Evolutionary conservation across 768 basidiomycete genomes (phyloP).

Genomic region (Cystobasidium tubakii): DNA sequence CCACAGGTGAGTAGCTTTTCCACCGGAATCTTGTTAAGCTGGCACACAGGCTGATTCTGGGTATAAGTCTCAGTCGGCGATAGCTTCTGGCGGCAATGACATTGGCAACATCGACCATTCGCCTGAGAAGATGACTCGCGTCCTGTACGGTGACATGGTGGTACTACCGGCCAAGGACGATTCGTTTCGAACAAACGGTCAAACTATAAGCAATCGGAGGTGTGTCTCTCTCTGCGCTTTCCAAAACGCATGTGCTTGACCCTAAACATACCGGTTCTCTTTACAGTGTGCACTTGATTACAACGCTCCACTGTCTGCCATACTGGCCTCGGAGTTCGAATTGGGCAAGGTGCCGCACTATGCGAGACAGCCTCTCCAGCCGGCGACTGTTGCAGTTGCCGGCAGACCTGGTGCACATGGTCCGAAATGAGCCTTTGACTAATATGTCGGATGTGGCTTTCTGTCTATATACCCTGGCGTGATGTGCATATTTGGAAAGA

Average conservation of each 20-base stretch:
- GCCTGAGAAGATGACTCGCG: conserved; percentile 66
- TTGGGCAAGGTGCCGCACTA: conserved; percentile 21
- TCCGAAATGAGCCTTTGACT: no score
- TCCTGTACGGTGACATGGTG: conserved; percentile 78
- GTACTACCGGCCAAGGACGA: conserved; percentile 77
- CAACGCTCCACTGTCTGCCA: conserved; percentile 18
- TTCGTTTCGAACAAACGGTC: conserved; percentile 74
- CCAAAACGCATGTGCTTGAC: no score
- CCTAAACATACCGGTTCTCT: neutral
- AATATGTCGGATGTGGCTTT: no score
- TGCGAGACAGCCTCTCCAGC: neutral
- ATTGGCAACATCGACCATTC: conserved; percentile 64
- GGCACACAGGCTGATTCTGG: neutral
- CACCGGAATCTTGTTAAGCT: conserved; percentile 7
- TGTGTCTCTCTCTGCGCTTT: conserved; percentile 49
- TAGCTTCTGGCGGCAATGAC: conserved; percentile 75
- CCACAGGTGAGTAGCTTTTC: conserved; percentile 56
- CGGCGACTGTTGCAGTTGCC: neutral
- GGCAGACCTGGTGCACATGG: neutral
- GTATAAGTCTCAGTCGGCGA: conserved; percentile 57
- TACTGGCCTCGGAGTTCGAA: conserved; percentile 18
- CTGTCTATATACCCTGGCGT: no score
- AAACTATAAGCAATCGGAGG: conserved; percentile 86
- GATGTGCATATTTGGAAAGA: no score
- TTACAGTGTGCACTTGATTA: conserved; percentile 32